Percentiles rank a stretch among this genome's conserved stretches.
These are phyloP conservation scores for Favolaschia claudopus DNA, from an alignment of 768 basidiomycete genomes.

Conservation along the genomic window DNA sequence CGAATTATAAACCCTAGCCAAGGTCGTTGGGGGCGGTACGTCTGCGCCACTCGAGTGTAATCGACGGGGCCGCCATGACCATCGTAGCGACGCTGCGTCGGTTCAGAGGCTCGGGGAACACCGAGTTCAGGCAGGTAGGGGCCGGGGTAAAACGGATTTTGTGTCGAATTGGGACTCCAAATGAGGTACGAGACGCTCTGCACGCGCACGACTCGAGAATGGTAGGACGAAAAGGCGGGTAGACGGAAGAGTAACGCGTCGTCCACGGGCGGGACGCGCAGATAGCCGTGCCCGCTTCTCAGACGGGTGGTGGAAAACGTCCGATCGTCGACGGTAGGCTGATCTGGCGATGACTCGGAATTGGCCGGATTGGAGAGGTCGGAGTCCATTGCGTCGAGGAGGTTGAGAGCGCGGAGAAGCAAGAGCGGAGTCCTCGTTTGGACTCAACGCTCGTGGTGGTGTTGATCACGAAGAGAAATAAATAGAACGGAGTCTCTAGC, in stretches of 20 bases:
- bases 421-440: no score
- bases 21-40: background rate
- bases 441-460: no score
- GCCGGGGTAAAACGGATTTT: conserved; percentile 19
- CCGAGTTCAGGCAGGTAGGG: background rate
- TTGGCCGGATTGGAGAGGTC: background rate
- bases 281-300: background rate
- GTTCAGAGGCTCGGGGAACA: background rate
- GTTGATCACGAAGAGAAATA: no score
- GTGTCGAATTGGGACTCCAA: conserved; percentile 1
- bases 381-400: no score
- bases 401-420: no score
- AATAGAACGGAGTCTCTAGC: no score
- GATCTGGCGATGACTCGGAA: background rate
- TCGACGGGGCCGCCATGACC: conserved; percentile 25
- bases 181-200: background rate
- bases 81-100: conserved; percentile 7
- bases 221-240: background rate
- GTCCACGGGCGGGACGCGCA: background rate
- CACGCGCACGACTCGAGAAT: background rate
- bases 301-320: background rate
- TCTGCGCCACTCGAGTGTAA: conserved; percentile 1
- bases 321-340: background rate
- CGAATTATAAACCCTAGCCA: background rate
- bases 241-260: background rate